These are phyloP conservation scores for Lasiodiplodia sp. DNA, from an alignment of 2,329 filamentous ascomycete genomes.

Conservation along the genomic window DNA sequence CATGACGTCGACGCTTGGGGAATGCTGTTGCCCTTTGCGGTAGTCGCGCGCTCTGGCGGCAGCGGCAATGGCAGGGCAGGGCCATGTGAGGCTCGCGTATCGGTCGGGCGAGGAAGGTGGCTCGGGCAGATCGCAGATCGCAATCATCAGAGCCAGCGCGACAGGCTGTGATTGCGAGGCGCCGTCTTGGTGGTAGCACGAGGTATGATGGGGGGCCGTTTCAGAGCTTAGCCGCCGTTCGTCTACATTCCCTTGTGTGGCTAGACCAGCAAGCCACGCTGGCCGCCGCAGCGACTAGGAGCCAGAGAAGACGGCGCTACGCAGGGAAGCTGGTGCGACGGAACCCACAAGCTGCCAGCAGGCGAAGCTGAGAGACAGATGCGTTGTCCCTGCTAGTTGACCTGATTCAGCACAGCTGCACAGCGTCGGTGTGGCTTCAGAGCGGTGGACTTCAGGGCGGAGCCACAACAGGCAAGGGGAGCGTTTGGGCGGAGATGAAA, in stretches of 20 bases:
- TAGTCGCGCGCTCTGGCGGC: not conserved
- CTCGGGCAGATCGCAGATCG: slow-evolving; percentile 11
- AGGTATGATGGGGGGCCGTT: slow-evolving; percentile 13
- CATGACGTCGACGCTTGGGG: slow-evolving; percentile 9
- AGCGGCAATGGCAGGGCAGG: slow-evolving; percentile 7
- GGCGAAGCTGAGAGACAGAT: not conserved
- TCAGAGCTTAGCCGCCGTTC: slow-evolving; percentile 22
- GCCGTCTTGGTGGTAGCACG: not conserved
- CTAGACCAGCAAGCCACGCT: not conserved
- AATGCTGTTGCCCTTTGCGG: slow-evolving; percentile 20
- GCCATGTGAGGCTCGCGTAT: not conserved
- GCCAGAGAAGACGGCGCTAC: not conserved
- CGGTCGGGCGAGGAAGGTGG: not conserved
- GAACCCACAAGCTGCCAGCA: not conserved
- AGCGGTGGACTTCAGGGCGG: no score
- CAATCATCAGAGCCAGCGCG: slow-evolving; percentile 7
- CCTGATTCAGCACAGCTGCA: not conserved
- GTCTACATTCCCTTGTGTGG: slow-evolving; percentile 22
- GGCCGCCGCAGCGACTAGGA: not conserved
- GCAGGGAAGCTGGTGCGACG: not conserved
- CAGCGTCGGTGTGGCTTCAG: not conserved
- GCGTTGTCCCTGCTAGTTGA: not conserved
- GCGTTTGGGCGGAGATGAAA: slow-evolving; percentile 1
- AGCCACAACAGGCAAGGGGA: slow-evolving; percentile 12
- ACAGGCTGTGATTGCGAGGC: slow-evolving; percentile 14